Base-by-base conservation (phyloP, 2,329 filamentous ascomycete genomes). In the Pseudogymnoascus sp. region DNA sequence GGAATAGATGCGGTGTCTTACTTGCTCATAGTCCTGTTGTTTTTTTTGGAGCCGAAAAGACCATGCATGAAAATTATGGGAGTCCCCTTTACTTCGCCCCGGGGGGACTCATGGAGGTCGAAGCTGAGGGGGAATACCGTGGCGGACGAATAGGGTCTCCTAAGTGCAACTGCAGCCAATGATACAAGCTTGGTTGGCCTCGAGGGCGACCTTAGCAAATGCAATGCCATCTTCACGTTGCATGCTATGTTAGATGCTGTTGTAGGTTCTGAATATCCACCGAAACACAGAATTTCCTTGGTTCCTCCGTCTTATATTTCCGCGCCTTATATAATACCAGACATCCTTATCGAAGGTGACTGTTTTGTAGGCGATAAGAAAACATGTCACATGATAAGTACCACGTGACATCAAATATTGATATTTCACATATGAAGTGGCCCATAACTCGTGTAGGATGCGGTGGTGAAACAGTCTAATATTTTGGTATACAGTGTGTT, bases 1-100 rank as follows among this genome's bases (percentile, higher is more conserved):
- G 17, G 66, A 7, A 37, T 29, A 50, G 15, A 35, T 46, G 59
- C 50, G 65, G 71, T 72, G 59, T 78, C 88, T 75, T 80, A 96
- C 93, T 92, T 96, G 88, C 92, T 96, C 67, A 97, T 95, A 71
- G 84, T 90, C 75, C 93, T 82, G 74, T 97, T 96, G 74, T 97
- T 97, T 79, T 91, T 92, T 79, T 96, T 96, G 38, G 91, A 96
- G 19, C 93, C 93, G 72, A 97, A 97, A 10, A 97, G 81, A 1
- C 95, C 93, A 74, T 97, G 93, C 72, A 97, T 85, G 68, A 97
- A 89, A 66, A 97, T 77, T 67, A 97, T 91, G 1, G 93, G 90
- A 40, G 77, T 71, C 35, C 75, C 74, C 65, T 77, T 75, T 71
- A 79, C 74, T 62, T 75, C 72, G 26, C 76, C 74, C 11, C 19